These are phyloP conservation scores for Candida gigantensis DNA, from an alignment of 1,139 yeast species.

Conservation along the genomic window DNA sequence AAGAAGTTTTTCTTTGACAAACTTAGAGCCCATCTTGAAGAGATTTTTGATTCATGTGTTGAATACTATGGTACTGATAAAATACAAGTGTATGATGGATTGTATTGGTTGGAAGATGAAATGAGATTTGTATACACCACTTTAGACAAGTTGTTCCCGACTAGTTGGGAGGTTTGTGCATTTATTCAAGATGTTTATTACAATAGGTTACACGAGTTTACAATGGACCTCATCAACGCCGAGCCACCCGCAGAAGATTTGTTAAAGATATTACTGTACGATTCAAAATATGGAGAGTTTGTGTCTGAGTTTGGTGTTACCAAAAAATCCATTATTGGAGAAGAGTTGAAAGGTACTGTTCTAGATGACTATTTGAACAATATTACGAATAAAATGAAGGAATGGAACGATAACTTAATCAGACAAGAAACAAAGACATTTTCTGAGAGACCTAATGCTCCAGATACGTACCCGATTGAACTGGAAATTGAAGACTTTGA, in stretches of 20 bases:
- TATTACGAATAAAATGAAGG: slow-evolving; percentile 70
- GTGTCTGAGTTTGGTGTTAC: slow-evolving; percentile 41
- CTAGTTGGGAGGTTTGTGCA: slow-evolving; percentile 68
- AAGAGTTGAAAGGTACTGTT: slow-evolving; percentile 59
- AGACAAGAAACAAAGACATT: slow-evolving; percentile 65
- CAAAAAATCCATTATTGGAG: slow-evolving; percentile 62
- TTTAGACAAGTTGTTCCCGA: slow-evolving; percentile 61
- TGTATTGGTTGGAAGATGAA: slow-evolving; percentile 87
- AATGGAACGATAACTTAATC: slow-evolving; percentile 75
- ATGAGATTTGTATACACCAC: slow-evolving; percentile 62
- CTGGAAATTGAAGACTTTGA: slow-evolving; percentile 47
- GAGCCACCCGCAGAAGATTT: slow-evolving; percentile 77
- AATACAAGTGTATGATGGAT: slow-evolving; percentile 64
- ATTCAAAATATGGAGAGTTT: slow-evolving; percentile 58
- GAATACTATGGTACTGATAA: slow-evolving; percentile 55
- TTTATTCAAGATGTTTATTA: slow-evolving; percentile 71
- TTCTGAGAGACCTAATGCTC: slow-evolving; percentile 63
- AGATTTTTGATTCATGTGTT: slow-evolving; percentile 66
- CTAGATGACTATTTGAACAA: slow-evolving; percentile 74
- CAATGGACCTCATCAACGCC: slow-evolving; percentile 60
- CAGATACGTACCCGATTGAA: slow-evolving; percentile 53
- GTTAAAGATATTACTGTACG: slow-evolving; percentile 69
- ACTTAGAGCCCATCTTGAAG: slow-evolving; percentile 60
- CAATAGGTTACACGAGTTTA: slow-evolving; percentile 59
- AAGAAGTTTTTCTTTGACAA: slow-evolving; percentile 62